Conservation (phyloP, 495 filamentous ascomycete species). For the Aspergillus leporis region DNA sequence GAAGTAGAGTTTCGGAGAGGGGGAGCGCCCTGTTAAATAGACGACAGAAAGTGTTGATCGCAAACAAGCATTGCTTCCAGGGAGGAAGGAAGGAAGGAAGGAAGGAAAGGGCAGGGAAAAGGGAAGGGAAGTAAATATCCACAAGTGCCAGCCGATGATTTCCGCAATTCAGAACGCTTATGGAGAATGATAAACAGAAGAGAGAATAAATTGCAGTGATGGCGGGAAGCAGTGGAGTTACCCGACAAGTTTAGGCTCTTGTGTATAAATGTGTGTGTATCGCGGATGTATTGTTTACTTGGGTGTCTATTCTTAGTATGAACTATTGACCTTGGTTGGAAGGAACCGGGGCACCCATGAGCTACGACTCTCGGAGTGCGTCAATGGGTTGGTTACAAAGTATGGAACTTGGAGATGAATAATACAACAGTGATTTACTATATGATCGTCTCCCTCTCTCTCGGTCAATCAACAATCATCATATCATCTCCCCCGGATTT, state of each 20-base stretch:
- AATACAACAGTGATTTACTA: too few relatives aligned
- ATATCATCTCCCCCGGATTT: neutral
- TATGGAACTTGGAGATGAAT: too few relatives aligned
- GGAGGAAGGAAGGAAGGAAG: neutral
- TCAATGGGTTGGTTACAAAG: too few relatives aligned
- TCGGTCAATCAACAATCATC: neutral
- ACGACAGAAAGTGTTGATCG: neutral
- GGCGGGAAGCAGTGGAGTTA: slow-evolving; percentile 3
- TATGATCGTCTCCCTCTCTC: neutral
- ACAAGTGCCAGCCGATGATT: neutral
- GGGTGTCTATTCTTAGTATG: slow-evolving; percentile 1
- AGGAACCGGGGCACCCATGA: neutral
- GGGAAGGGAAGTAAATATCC: neutral
- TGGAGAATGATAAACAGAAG: neutral
- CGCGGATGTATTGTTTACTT: slow-evolving; percentile 1
- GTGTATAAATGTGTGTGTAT: neutral
- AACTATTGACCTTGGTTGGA: neutral
- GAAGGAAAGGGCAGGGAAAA: neutral
- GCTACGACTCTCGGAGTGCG: too few relatives aligned
- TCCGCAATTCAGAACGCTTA: neutral
- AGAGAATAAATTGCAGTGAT: neutral
- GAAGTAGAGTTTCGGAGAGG: neutral
- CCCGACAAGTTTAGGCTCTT: neutral
- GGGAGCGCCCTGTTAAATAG: neutral
- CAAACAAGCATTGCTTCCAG: neutral